Base-by-base conservation (phyloP, 2,329 filamentous ascomycete genomes). In the Botrytis paeoniae region DNA sequence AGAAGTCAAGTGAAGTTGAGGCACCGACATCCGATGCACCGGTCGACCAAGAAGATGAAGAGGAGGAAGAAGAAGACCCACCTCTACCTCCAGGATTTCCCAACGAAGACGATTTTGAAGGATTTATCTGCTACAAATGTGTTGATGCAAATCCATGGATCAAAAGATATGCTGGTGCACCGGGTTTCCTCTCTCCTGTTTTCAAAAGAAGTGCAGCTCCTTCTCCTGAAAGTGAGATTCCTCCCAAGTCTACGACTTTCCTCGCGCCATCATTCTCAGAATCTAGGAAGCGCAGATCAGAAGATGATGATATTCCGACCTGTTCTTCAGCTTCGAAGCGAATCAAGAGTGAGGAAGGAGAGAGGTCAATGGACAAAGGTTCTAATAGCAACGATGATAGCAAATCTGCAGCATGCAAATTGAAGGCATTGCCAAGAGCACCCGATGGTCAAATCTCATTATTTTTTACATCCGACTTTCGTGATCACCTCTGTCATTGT, bases 121-220 rank as follows among this genome's bases (percentile, higher is more conserved):
- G 91, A 41, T 92, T 98, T 79, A 87, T 99, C 54, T 99, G 96
- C 85, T 97, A 96, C 85, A 97, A 97, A 80, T 99, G 96, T 78
- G 88, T 97, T 22, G 90, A 95, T 59, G 89, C 94, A 1, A 89
- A 94, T 78, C 93, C 94, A 0, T 99, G 96, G 96, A 91, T 98
- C 81, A 97, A 95, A 83, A 86, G 86, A 75, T 98, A 98, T 80
- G 94, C 93, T 9, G 92, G 92, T 2, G 89, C 92, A 0, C 80
- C 89, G 0, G 94, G 95, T 0, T 98, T 99, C 79, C 85, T 98
- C 0, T 85, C 89, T 0, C 88, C 95, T 0, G 88, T 98, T 0
- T 91, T 90, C 74, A 81, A 83, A 73, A 80, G 81, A 74, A 81
- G 79, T 71, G 74, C 75, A 22, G 77, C 79, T 66, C 78, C 79